A percentile compares a stretch with the other conserved stretches of the same genome.
Evolutionary conservation across 345 rosid species (phyloP).

Genomic region (Conringia planisiliqua): DNA sequence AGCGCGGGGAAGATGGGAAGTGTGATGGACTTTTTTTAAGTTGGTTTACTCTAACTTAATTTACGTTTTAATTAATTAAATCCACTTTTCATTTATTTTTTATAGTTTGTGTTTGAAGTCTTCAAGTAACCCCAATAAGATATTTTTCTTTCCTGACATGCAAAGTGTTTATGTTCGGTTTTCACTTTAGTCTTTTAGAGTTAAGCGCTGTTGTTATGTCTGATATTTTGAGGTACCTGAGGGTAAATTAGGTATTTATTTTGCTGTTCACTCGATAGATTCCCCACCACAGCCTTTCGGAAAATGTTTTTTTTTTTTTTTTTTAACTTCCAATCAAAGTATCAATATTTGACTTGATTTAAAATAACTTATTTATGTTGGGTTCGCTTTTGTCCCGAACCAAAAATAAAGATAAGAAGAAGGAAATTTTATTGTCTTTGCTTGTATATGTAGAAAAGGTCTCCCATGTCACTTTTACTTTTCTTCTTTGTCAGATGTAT

Average conservation of each 20-base stretch:
- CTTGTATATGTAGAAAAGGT: constrained; percentile 26
- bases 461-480: constrained; percentile 25
- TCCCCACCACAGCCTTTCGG: constrained; percentile 6
- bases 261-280: background rate
- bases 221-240: background rate
- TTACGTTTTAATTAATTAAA: background rate
- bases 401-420: background rate
- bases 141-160: background rate
- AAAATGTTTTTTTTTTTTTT: background rate
- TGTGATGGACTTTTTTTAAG: background rate
- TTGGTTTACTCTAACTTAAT: constrained; percentile 17
- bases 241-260: background rate
- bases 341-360: constrained; percentile 20
- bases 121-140: constrained; percentile 7
- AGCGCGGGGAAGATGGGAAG: constrained; percentile 18
- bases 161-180: background rate
- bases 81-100: background rate
- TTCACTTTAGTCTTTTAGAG: background rate
- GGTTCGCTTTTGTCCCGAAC: constrained; percentile 3
- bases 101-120: constrained; percentile 6
- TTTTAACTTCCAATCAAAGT: constrained; percentile 2
- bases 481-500: constrained; percentile 17
- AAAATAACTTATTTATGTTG: background rate
- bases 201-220: background rate
- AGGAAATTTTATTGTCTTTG: constrained; percentile 17